phyloP scores from a whole-genome alignment of 345 rosid species.

The Atalantia buxifolia region DNA sequence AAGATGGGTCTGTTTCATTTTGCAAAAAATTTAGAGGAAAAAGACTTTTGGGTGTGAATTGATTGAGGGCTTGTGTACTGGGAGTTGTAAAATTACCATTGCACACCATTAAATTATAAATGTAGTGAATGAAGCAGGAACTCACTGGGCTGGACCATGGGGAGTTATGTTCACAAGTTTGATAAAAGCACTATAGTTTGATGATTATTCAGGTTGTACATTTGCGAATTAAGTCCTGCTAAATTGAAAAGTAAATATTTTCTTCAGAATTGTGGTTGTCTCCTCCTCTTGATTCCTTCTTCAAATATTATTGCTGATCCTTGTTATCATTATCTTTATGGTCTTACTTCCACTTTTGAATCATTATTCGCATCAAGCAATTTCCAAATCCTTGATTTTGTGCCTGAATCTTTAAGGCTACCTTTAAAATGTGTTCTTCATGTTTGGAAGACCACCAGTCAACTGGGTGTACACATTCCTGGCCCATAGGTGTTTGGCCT shows the following conservation, averaged over 20 bases:
- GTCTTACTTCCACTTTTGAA: background rate
- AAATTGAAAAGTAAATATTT: background rate
- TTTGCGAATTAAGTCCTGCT: background rate
- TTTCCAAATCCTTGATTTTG: background rate
- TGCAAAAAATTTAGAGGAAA: background rate
- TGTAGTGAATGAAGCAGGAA: background rate
- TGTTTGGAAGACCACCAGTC: background rate
- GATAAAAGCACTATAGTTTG: background rate
- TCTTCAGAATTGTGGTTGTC: background rate
- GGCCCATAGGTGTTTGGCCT: background rate
- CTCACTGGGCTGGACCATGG: background rate
- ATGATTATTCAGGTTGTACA: background rate
- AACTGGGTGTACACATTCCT: background rate
- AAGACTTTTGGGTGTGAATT: background rate
- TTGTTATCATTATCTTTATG: background rate
- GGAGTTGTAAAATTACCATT: background rate
- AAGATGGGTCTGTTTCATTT: background rate
- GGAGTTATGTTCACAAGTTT: background rate
- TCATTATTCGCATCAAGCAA: background rate
- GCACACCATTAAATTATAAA: background rate
- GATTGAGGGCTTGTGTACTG: background rate
- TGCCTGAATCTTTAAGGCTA: background rate
- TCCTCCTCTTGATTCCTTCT: background rate
- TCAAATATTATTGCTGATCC: background rate
- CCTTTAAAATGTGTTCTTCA: background rate